Conservation (phyloP, 164 flowering plant species). For the Umbellularia californica region DNA sequence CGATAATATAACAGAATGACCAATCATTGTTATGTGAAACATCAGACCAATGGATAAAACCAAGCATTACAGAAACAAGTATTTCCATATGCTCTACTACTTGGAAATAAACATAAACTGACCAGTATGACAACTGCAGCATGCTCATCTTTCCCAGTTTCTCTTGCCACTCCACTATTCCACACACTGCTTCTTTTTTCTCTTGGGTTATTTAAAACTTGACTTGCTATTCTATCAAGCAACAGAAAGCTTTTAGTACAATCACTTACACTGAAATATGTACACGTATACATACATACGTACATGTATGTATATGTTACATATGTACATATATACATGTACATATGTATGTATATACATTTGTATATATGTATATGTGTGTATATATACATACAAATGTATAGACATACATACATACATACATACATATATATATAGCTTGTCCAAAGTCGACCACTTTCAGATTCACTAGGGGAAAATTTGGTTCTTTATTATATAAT, state of each 20-base stretch:
- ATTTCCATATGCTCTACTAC: background rate
- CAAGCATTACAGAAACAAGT: background rate
- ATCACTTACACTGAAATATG: no score
- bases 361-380: no score
- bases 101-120: constrained; percentile 18
- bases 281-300: no score
- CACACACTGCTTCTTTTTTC: constrained; percentile 25
- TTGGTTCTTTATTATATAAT: no score
- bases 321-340: no score
- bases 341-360: no score
- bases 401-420: no score
- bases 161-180: constrained; percentile 21
- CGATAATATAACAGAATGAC: no score
- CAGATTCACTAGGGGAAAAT: background rate
- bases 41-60: background rate
- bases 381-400: no score
- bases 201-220: constrained; percentile 25
- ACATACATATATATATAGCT: background rate
- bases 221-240: constrained; percentile 45
- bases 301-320: no score
- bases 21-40: background rate
- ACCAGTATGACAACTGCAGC: constrained; percentile 62
- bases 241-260: background rate
- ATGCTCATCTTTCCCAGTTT: constrained; percentile 30
- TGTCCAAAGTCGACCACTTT: background rate